phyloP scores from a whole-genome alignment of 1,284 basidiomycete species.

The Microbotryum scabiosae region DNA sequence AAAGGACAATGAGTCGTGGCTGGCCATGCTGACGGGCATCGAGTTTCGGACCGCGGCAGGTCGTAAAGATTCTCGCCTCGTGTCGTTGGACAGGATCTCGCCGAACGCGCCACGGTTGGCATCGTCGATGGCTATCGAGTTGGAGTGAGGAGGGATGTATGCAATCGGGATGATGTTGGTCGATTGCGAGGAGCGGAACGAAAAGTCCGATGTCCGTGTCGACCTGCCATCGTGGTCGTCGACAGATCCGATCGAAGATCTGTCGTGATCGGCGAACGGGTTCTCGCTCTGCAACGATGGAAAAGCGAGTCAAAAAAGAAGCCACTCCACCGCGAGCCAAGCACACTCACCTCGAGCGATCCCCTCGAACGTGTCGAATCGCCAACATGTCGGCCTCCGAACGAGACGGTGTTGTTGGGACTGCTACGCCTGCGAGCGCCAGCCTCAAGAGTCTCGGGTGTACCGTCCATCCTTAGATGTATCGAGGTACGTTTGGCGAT shows the following conservation, averaged over 20 bases:
- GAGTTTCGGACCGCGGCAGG: slow-evolving; percentile 4
- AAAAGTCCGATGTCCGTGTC: slow-evolving; percentile 27
- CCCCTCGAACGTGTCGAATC: slow-evolving; percentile 3
- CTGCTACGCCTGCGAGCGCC: not conserved
- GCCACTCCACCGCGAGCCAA: too few relatives aligned
- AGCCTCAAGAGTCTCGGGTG: not conserved
- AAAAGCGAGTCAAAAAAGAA: not conserved
- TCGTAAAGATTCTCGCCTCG: not conserved
- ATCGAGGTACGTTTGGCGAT: slow-evolving; percentile 16
- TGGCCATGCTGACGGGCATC: slow-evolving; percentile 25
- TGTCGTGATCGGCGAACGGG: slow-evolving; percentile 29
- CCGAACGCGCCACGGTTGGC: slow-evolving; percentile 18
- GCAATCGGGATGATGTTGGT: slow-evolving; percentile 37
- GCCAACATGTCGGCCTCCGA: too few relatives aligned
- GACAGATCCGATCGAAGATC: slow-evolving; percentile 26
- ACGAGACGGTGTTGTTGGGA: not conserved
- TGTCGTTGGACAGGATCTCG: not conserved
- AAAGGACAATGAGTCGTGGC: slow-evolving; percentile 24
- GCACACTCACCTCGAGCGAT: slow-evolving; percentile 9
- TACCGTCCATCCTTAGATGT: slow-evolving; percentile 15
- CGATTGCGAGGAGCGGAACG: slow-evolving; percentile 35
- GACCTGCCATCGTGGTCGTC: slow-evolving; percentile 15
- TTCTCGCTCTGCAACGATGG: slow-evolving; percentile 19
- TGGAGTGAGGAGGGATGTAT: slow-evolving; percentile 35
- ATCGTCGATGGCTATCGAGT: slow-evolving; percentile 31